phyloP scores from a whole-genome alignment of 2,329 filamentous ascomycete species.

The Aspergillus persii region DNA sequence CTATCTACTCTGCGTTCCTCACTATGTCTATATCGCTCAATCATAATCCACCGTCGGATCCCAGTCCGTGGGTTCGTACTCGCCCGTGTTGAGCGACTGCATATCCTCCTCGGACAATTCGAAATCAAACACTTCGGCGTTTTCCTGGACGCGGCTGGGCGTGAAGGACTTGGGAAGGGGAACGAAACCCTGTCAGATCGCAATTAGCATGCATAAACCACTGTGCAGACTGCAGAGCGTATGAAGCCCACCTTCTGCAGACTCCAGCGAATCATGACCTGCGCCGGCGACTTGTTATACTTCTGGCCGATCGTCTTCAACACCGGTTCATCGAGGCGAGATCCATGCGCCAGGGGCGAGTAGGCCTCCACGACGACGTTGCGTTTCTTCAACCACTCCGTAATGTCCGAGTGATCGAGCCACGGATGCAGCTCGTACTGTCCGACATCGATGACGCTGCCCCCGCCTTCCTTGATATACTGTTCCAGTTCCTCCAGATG shows the following conservation, averaged over 20 bases:
- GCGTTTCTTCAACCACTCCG: slow-evolving; percentile 63
- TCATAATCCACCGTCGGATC: slow-evolving; percentile 48
- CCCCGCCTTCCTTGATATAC: slow-evolving; percentile 58
- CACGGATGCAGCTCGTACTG: slow-evolving; percentile 83
- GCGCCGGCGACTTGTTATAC: slow-evolving; percentile 68
- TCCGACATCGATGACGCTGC: slow-evolving; percentile 67
- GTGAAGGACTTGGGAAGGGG: slow-evolving; percentile 64
- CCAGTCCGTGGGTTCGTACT: slow-evolving; percentile 60
- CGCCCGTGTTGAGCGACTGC: slow-evolving; percentile 53
- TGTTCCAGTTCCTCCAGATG: slow-evolving; percentile 66
- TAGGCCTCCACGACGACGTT: slow-evolving; percentile 75
- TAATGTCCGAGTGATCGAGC: slow-evolving; percentile 69
- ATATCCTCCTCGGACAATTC: slow-evolving; percentile 59
- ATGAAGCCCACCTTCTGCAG: slow-evolving; percentile 66
- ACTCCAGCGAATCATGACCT: slow-evolving; percentile 75
- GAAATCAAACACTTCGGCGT: slow-evolving; percentile 60
- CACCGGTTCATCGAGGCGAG: slow-evolving; percentile 66
- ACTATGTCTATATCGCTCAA: slow-evolving; percentile 11
- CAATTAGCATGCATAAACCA: background rate
- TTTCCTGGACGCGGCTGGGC: slow-evolving; percentile 59
- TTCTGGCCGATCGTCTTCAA: slow-evolving; percentile 63
- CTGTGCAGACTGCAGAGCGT: slow-evolving; percentile 17
- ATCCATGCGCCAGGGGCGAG: slow-evolving; percentile 69
- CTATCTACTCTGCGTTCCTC: background rate
- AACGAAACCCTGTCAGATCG: slow-evolving; percentile 52